Percentiles rank a stretch among this genome's conserved stretches.
These are phyloP conservation scores for Alternaria arbusti DNA, from an alignment of 2,329 filamentous ascomycete genomes.

Conservation along the genomic window DNA sequence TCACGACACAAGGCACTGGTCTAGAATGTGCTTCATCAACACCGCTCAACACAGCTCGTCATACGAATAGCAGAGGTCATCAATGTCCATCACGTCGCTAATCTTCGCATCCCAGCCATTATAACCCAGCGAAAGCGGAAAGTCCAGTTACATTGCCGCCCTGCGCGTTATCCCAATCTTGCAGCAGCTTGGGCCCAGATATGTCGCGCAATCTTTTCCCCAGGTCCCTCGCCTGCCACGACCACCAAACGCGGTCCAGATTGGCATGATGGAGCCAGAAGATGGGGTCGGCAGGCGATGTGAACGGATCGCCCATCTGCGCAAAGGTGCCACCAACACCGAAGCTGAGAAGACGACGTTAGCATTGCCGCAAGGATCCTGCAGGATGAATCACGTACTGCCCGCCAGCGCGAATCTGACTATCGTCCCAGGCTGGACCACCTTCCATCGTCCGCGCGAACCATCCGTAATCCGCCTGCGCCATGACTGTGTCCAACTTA, in stretches of 20 bases:
- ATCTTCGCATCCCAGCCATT: not conserved
- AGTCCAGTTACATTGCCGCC: not conserved
- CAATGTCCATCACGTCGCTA: not conserved
- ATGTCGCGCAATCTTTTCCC: not conserved
- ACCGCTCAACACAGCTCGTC: not conserved
- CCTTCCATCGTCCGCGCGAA: conserved; percentile 7
- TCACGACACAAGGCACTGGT: not conserved
- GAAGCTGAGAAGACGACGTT: not conserved
- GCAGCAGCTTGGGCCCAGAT: not conserved
- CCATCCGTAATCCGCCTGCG: conserved; percentile 13
- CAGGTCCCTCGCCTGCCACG: not conserved
- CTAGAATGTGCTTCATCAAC: not conserved
- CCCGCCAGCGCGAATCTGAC: conserved; percentile 9
- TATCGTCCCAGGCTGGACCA: conserved; percentile 5
- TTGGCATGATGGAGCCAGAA: not conserved
- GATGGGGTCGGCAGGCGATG: not conserved
- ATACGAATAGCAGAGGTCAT: not conserved
- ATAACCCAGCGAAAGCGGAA: not conserved
- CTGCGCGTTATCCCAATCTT: not conserved
- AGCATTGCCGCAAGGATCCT: not conserved
- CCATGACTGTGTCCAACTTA: conserved; percentile 1
- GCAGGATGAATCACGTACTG: not conserved
- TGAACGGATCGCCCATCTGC: not conserved
- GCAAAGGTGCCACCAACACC: not conserved
- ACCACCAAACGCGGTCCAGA: not conserved